Evolutionary conservation across 1,139 yeast genomes (phyloP).

Genomic region (Pichia kudriavzevii): DNA sequence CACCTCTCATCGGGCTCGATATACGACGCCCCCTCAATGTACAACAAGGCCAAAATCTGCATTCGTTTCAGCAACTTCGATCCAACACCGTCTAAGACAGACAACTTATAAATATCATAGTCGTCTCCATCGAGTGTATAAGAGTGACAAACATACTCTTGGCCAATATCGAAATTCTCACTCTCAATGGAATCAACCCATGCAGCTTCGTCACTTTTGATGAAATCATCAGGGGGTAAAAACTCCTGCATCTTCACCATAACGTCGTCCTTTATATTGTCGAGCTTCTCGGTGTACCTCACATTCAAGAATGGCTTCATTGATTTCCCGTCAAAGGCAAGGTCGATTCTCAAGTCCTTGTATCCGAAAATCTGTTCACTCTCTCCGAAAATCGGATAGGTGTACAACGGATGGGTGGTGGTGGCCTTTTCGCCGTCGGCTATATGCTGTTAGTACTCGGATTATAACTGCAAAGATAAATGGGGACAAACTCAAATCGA

Average conservation of each 20-base stretch:
- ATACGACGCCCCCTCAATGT: constrained; percentile 90
- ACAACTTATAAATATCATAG: constrained; percentile 33
- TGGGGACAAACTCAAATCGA: neutral
- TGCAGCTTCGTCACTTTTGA: constrained; percentile 51
- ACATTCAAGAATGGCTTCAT: constrained; percentile 52
- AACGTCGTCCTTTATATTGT: constrained; percentile 44
- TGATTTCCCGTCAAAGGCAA: constrained; percentile 49
- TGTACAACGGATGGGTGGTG: constrained; percentile 64
- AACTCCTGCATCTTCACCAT: constrained; percentile 44
- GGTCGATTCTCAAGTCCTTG: constrained; percentile 49
- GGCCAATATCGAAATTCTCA: constrained; percentile 35
- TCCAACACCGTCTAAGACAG: constrained; percentile 28
- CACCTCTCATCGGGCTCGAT: constrained; percentile 79
- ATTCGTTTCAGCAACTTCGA: constrained; percentile 58
- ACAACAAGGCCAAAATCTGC: constrained; percentile 71
- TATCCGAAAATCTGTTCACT: constrained; percentile 86
- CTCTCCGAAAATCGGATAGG: constrained; percentile 91
- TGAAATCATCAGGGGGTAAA: constrained; percentile 50
- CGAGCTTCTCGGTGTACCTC: constrained; percentile 46
- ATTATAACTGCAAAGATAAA: neutral
- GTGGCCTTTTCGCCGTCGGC: constrained; percentile 53
- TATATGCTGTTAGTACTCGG: constrained; percentile 2
- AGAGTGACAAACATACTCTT: no score
- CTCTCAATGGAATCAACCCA: constrained; percentile 55
- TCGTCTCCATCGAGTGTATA: constrained; percentile 24